Evolutionary conservation across 2,329 filamentous ascomycete species (phyloP).

Genomic region (Phyllosticta citrichinensis): DNA sequence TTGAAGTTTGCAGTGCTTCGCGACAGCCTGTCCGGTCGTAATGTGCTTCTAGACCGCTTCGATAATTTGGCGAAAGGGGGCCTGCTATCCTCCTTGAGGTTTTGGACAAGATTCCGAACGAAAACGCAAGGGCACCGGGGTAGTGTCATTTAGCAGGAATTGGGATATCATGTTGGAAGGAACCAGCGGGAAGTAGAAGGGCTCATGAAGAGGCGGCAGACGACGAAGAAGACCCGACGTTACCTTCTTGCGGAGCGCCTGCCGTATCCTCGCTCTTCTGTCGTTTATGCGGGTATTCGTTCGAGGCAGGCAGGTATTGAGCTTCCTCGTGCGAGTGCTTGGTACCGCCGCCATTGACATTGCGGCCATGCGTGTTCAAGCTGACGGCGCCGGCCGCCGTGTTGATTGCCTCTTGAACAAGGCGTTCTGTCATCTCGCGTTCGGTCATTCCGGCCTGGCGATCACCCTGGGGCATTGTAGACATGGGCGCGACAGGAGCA

Average conservation of each 20-base stretch:
- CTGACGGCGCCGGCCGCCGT: too few species aligned
- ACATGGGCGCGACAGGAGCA: constrained; percentile 24
- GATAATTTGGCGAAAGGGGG: too few species aligned
- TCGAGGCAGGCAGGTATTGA: constrained; percentile 8
- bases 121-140: too few species aligned
- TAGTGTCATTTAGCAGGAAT: background rate
- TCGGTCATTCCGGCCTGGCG: constrained; percentile 12
- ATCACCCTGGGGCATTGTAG: constrained; percentile 9
- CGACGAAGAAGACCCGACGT: background rate
- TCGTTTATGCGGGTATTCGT: constrained; percentile 9
- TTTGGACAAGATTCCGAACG: too few species aligned
- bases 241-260: background rate
- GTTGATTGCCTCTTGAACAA: too few species aligned
- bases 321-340: constrained; percentile 11
- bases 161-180: background rate
- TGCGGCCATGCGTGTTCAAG: background rate
- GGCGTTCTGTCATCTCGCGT: too few species aligned
- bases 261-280: constrained; percentile 9
- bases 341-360: background rate
- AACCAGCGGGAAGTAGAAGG: background rate
- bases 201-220: background rate
- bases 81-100: too few species aligned
- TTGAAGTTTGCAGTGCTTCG: background rate
- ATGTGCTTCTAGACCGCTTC: too few species aligned
- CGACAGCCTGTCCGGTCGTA: too few species aligned